These are phyloP conservation scores for Colletotrichum sublineola DNA, from an alignment of 2,329 filamentous ascomycete species.

Conservation along the genomic window DNA sequence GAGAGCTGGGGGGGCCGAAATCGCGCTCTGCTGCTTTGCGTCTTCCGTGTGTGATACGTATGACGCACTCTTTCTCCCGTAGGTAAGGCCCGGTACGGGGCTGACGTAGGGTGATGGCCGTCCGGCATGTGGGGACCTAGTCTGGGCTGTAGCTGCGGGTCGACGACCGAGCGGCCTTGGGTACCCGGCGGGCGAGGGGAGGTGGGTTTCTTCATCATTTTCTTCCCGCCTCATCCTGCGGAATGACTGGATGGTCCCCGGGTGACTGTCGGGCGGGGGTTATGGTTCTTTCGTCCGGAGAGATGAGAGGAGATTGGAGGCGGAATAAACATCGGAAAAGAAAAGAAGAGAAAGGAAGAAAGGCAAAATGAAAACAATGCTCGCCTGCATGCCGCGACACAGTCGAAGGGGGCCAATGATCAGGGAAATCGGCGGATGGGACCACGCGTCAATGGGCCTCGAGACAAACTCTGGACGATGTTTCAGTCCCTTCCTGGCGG, in stretches of 20 bases:
- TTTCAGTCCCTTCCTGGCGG: conserved; percentile 28
- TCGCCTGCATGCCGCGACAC: neutral
- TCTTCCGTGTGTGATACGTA: neutral
- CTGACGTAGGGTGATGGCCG: neutral
- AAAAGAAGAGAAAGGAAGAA: neutral
- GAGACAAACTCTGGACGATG: conserved; percentile 27
- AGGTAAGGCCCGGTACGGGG: neutral
- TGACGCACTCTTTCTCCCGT: neutral
- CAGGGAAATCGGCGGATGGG: conserved; percentile 10
- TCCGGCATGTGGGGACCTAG: neutral
- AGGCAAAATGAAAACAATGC: neutral
- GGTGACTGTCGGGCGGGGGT: too few relatives aligned
- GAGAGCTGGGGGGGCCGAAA: neutral
- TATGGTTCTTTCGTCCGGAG: conserved; percentile 3
- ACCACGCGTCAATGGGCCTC: conserved; percentile 29
- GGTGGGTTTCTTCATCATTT: neutral
- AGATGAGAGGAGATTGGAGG: neutral
- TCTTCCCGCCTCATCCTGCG: neutral
- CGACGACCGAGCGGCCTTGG: neutral
- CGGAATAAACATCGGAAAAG: neutral
- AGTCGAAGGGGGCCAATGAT: conserved; percentile 14
- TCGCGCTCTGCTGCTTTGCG: neutral
- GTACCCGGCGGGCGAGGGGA: neutral
- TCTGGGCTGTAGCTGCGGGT: neutral
- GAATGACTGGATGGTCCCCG: neutral